Conservation (phyloP, 495 filamentous ascomycete genomes). For the Articulospora tetracladia region DNA sequence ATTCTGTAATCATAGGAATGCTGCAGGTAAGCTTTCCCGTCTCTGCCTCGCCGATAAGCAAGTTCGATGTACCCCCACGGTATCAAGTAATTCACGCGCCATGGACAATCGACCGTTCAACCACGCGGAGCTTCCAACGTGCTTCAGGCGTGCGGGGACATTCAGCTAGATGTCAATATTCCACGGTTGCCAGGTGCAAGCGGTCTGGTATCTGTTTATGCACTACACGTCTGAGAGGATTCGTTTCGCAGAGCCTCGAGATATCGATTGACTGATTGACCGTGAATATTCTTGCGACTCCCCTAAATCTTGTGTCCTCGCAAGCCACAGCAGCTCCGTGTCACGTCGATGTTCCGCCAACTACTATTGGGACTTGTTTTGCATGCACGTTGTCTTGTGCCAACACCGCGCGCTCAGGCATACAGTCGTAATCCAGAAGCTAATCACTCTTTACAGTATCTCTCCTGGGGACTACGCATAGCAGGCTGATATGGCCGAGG, state of each 20-base stretch:
- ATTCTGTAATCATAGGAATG: constrained; percentile 22
- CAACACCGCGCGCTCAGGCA: neutral
- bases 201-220: neutral
- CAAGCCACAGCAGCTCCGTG: neutral
- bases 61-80: constrained; percentile 15
- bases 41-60: constrained; percentile 9
- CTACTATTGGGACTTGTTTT: neutral
- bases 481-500: constrained; percentile 29
- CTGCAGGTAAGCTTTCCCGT: constrained; percentile 25
- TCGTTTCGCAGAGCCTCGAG: constrained; percentile 7
- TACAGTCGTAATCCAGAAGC: constrained; percentile 6
- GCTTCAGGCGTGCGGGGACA: neutral
- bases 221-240: neutral
- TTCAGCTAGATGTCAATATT: too few species aligned
- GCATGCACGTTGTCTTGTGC: neutral
- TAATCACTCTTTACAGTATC: constrained; percentile 14
- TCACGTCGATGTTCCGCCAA: neutral
- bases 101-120: constrained; percentile 5
- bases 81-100: constrained; percentile 13
- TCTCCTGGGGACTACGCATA: constrained; percentile 4
- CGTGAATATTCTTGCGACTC: neutral
- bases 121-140: neutral
- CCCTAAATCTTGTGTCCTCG: neutral
- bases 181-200: neutral
- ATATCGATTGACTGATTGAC: constrained; percentile 2